These are phyloP conservation scores for Amanita molliuscula DNA, from an alignment of 768 basidiomycete species.

Conservation along the genomic window DNA sequence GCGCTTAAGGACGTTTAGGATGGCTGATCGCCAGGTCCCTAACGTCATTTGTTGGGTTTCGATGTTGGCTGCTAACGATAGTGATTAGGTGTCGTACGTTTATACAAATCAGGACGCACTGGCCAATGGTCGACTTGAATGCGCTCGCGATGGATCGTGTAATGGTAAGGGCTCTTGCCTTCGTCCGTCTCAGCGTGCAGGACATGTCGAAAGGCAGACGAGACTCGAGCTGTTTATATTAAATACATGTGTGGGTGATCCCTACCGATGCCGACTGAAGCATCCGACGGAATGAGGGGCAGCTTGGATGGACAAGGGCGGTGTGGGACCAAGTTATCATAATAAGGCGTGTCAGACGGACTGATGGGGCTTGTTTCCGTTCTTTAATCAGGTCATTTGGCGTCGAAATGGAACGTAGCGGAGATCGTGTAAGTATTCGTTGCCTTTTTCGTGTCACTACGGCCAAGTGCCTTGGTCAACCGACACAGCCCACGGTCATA, in stretches of 20 bases:
- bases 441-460: not conserved
- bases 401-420: not conserved
- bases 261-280: not conserved
- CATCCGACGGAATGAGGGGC: not conserved
- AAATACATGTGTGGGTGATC: not conserved
- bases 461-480: not conserved
- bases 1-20: slow-evolving; percentile 26
- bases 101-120: slow-evolving; percentile 8
- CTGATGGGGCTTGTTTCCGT: not conserved
- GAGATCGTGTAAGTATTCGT: not conserved
- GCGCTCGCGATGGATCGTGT: slow-evolving; percentile 41
- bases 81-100: not conserved
- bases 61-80: not conserved
- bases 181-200: slow-evolving; percentile 32
- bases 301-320: not conserved
- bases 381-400: not conserved
- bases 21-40: slow-evolving; percentile 18
- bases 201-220: slow-evolving; percentile 13
- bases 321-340: not conserved
- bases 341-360: slow-evolving; percentile 1
- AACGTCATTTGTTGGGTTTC: slow-evolving; percentile 1
- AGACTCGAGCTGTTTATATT: not conserved
- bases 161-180: slow-evolving; percentile 34
- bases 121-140: slow-evolving; percentile 22
- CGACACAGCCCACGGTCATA: not conserved